Percentiles rank a stretch among this genome's conserved stretches.
Evolutionary conservation across 768 basidiomycete genomes (phyloP).

Genomic region (Tricholoma furcatifolium): DNA sequence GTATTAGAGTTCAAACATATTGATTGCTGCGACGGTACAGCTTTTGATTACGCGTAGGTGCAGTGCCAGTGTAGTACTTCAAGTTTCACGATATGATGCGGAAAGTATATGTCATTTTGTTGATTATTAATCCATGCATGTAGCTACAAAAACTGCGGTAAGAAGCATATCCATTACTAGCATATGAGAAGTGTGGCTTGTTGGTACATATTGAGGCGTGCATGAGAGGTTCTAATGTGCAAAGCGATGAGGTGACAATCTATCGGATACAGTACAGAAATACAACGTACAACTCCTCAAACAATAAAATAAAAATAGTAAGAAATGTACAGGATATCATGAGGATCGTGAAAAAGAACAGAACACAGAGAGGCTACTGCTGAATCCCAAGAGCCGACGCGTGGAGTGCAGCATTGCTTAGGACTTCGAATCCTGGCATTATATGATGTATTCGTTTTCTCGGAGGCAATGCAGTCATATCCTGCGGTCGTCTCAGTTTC

Average conservation of each 20-base stretch:
- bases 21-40: too few species aligned
- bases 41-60: too few species aligned
- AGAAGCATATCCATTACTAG: neutral
- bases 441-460: constrained; percentile 69
- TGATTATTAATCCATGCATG: neutral
- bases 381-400: constrained; percentile 55
- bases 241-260: neutral
- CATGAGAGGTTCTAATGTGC: constrained; percentile 7
- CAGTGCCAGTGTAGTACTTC: too few species aligned
- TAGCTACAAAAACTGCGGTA: neutral
- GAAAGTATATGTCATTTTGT: neutral
- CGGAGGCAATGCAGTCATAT: constrained; percentile 52
- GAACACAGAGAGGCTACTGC: constrained; percentile 34
- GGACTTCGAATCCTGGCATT: constrained; percentile 56
- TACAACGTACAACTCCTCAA: constrained; percentile 1
- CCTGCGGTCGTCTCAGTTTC: constrained; percentile 33
- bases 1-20: too few species aligned
- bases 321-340: neutral
- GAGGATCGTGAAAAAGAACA: neutral
- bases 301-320: constrained; percentile 15
- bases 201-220: constrained; percentile 12
- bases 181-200: constrained; percentile 1
- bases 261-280: constrained; percentile 3
- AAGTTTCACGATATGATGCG: too few species aligned
- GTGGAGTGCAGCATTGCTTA: constrained; percentile 53